A percentile compares a stretch with the other conserved stretches of the same genome.
Evolutionary conservation across 139 green algal genomes (phyloP).

Genomic region (Mychonastes homosphaera): DNA sequence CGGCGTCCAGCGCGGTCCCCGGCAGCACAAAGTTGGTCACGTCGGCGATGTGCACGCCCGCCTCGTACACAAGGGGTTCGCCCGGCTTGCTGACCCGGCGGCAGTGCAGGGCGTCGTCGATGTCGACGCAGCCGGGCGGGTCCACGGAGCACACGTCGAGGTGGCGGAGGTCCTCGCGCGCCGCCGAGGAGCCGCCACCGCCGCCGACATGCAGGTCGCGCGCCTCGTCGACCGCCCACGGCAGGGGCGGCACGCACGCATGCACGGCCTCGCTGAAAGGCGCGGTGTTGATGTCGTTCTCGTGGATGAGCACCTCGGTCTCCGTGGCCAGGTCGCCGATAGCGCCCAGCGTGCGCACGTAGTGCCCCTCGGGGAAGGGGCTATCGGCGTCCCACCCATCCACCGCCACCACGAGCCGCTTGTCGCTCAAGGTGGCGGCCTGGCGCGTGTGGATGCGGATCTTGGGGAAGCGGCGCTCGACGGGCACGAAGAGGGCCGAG

Average conservation of each 20-base stretch:
- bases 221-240: slow-evolving; percentile 58
- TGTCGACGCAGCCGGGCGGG: slow-evolving; percentile 82
- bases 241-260: slow-evolving; percentile 84
- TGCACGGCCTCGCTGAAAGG: slow-evolving; percentile 84
- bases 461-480: slow-evolving; percentile 65
- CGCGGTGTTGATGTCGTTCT: slow-evolving; percentile 80
- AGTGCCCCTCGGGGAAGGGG: slow-evolving; percentile 64
- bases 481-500: slow-evolving; percentile 61
- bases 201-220: slow-evolving; percentile 28
- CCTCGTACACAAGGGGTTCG: slow-evolving; percentile 1
- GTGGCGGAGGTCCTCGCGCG: slow-evolving; percentile 47
- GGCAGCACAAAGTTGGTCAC: slow-evolving; percentile 79
- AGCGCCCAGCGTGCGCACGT: slow-evolving; percentile 65
- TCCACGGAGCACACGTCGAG: slow-evolving; percentile 68
- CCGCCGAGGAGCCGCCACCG: background rate
- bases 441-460: slow-evolving; percentile 83
- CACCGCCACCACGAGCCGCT: slow-evolving; percentile 72
- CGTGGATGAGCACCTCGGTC: slow-evolving; percentile 75
- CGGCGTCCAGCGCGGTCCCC: slow-evolving; percentile 63
- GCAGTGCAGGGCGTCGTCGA: slow-evolving; percentile 83
- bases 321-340: slow-evolving; percentile 75
- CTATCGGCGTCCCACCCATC: slow-evolving; percentile 66
- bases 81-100: background rate
- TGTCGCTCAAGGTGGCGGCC: slow-evolving; percentile 60
- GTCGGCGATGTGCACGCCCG: slow-evolving; percentile 91